Evolutionary conservation across 2,329 filamentous ascomycete species (phyloP).

Genomic region (Cordyceps cateniannulata): DNA sequence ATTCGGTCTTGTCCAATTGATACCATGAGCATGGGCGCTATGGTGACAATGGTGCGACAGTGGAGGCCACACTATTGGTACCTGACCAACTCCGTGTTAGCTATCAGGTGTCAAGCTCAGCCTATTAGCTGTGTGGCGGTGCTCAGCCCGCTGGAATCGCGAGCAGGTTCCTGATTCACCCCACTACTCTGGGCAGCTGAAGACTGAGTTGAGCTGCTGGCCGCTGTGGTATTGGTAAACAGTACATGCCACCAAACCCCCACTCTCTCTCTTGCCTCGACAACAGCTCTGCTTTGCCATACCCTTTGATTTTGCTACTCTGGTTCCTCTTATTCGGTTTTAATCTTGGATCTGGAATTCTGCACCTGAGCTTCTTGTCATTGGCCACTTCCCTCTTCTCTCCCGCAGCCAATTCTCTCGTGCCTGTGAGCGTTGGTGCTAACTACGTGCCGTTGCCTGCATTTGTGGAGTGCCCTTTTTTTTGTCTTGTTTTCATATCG

Average conservation of each 20-base stretch:
- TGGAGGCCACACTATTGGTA: background rate
- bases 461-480: slow-evolving; percentile 11
- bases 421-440: background rate
- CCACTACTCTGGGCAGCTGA: background rate
- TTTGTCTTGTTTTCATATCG: slow-evolving; percentile 12
- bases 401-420: background rate
- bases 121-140: background rate
- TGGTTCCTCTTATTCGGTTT: background rate
- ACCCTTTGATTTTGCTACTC: background rate
- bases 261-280: slow-evolving; percentile 7
- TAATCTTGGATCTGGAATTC: background rate
- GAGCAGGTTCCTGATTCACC: background rate
- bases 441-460: background rate
- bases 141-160: background rate
- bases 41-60: background rate
- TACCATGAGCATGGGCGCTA: background rate
- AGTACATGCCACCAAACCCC: slow-evolving; percentile 1
- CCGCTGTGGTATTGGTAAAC: background rate
- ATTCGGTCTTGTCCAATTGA: background rate
- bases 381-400: background rate
- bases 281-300: background rate
- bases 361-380: background rate
- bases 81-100: no score
- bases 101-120: background rate
- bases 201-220: background rate